A percentile compares a stretch with the other conserved stretches of the same genome.
phyloP scores from a whole-genome alignment of 495 filamentous ascomycete species.

The Hyaloscypha finlandica region DNA sequence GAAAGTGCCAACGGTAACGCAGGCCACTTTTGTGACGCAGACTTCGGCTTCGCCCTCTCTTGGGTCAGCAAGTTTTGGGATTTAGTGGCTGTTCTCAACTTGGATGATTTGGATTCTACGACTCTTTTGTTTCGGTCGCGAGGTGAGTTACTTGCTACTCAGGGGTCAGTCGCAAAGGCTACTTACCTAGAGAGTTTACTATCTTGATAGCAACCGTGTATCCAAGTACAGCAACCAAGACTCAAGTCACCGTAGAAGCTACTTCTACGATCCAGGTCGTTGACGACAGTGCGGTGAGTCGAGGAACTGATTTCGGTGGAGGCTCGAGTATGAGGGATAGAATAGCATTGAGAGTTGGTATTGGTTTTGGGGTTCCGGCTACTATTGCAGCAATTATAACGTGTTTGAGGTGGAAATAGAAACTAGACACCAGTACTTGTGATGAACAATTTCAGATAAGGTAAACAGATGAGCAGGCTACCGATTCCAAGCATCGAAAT shows the following conservation, averaged over 20 bases:
- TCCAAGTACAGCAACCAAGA: not conserved
- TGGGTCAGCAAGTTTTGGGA: not conserved
- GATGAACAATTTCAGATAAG: too few species aligned
- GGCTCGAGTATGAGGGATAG: not conserved
- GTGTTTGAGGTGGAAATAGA: not conserved
- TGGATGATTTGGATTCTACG: too few species aligned
- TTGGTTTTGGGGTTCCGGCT: slow-evolving; percentile 3
- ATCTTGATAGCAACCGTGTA: too few species aligned
- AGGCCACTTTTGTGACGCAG: slow-evolving; percentile 6
- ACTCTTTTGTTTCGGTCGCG: too few species aligned
- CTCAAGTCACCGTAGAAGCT: slow-evolving; percentile 1
- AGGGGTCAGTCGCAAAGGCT: too few species aligned
- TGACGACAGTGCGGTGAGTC: not conserved
- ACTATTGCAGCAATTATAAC: slow-evolving; percentile 4
- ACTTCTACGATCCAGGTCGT: slow-evolving; percentile 3
- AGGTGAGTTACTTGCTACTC: too few species aligned
- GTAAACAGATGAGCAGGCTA: too few species aligned
- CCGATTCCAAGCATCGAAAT: too few species aligned
- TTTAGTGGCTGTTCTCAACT: not conserved
- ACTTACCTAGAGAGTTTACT: too few species aligned
- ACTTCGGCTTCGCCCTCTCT: not conserved
- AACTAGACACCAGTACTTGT: too few species aligned
- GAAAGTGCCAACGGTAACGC: slow-evolving; percentile 1
- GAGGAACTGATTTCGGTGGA: not conserved
- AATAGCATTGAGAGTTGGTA: slow-evolving; percentile 9